These are phyloP conservation scores for Metarhizium anisopliae DNA, from an alignment of 2,329 filamentous ascomycete genomes.

Conservation along the genomic window DNA sequence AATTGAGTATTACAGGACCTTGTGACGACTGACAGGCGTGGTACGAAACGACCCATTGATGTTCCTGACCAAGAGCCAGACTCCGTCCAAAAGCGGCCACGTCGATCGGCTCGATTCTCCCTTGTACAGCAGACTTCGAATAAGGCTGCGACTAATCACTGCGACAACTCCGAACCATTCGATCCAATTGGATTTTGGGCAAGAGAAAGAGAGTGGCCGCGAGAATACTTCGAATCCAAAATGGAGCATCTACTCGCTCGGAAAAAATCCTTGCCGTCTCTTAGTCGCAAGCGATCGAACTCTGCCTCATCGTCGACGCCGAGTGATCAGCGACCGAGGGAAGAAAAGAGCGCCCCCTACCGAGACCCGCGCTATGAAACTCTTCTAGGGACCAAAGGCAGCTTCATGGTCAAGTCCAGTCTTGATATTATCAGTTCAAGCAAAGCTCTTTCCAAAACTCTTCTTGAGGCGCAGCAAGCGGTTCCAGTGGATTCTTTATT, in stretches of 20 bases:
- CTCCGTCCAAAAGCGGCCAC: constrained; percentile 2
- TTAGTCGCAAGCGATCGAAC: constrained; percentile 4
- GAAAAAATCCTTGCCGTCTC: not conserved
- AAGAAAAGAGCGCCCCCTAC: constrained; percentile 29
- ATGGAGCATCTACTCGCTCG: constrained; percentile 2
- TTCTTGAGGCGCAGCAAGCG: constrained; percentile 22
- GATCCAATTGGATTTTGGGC: constrained; percentile 6
- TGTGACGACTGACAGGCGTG: not conserved
- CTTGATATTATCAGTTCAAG: constrained; percentile 24
- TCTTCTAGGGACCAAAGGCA: constrained; percentile 29
- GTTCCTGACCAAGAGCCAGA: not conserved
- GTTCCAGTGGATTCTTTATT: constrained; percentile 27
- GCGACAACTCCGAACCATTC: not conserved
- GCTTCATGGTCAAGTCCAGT: constrained; percentile 27
- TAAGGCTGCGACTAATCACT: not conserved
- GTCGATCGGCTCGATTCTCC: not conserved
- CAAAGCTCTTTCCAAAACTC: constrained; percentile 11
- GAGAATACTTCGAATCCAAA: not conserved
- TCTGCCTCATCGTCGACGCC: constrained; percentile 16
- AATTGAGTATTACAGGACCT: not conserved
- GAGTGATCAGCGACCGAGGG: constrained; percentile 28
- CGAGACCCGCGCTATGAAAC: constrained; percentile 24
- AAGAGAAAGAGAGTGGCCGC: constrained; percentile 8
- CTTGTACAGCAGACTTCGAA: not conserved
- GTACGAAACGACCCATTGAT: not conserved